Conservation (phyloP, 176 grass and related monocot species). For the Phragmites australis region DNA sequence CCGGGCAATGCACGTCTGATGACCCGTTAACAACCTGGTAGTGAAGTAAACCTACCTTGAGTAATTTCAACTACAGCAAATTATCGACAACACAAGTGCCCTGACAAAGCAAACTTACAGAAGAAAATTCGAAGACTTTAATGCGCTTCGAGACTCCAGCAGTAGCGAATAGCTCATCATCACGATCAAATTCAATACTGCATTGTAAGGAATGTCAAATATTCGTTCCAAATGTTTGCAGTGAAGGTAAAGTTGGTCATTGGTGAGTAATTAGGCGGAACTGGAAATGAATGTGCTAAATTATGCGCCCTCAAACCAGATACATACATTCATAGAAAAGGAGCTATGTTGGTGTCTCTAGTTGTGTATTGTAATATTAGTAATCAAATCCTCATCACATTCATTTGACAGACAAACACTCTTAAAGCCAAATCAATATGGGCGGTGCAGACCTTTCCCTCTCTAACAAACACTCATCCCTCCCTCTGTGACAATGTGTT, state of each 20-base stretch:
- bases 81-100: neutral
- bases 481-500: neutral
- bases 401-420: neutral
- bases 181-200: constrained; percentile 99
- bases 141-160: constrained; percentile 98
- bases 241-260: neutral
- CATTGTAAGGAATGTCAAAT: constrained; percentile 40
- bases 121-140: constrained; percentile 98
- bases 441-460: neutral
- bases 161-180: constrained; percentile 96
- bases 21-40: constrained; percentile 89
- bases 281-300: constrained; percentile 16
- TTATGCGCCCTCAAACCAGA: constrained; percentile 16
- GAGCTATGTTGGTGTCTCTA: neutral
- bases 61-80: constrained; percentile 10
- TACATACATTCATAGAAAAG: neutral
- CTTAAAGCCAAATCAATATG: constrained; percentile 4
- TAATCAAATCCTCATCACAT: neutral
- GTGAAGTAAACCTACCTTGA: constrained; percentile 24
- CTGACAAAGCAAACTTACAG: constrained; percentile 52
- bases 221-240: neutral
- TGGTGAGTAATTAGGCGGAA: neutral
- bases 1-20: constrained; percentile 88
- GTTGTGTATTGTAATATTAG: neutral
- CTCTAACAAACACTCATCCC: neutral